phyloP scores from a whole-genome alignment of 257 asterid species.

The Ajuga chamaepitys region DNA sequence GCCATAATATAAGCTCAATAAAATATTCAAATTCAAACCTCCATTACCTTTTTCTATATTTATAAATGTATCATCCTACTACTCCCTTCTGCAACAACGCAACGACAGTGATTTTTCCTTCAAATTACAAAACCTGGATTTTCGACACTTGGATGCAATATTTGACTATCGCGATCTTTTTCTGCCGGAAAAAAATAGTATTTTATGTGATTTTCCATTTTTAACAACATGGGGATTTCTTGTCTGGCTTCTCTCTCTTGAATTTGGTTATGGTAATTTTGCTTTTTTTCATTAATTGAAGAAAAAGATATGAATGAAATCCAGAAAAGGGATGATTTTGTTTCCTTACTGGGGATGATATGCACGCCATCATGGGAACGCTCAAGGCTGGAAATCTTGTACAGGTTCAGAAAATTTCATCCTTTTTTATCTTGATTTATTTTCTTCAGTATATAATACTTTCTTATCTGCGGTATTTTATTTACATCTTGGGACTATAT shows the following conservation, averaged over 20 bases:
- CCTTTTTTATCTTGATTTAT: conserved; percentile 16
- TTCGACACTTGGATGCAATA: neutral
- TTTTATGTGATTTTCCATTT: conserved; percentile 15
- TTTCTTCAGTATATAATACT: neutral
- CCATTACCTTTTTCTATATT: neutral
- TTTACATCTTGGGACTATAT: conserved; percentile 8
- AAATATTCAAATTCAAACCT: neutral
- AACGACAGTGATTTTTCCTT: neutral
- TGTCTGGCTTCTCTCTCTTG: neutral
- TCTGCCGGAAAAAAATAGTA: neutral
- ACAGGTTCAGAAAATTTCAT: neutral
- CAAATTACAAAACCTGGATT: neutral
- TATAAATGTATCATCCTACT: neutral
- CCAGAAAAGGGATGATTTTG: conserved; percentile 23
- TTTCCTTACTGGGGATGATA: conserved; percentile 12
- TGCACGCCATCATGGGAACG: conserved; percentile 4
- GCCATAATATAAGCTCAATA: neutral
- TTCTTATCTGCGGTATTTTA: neutral
- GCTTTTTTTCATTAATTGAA: neutral
- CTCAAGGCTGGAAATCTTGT: conserved; percentile 7
- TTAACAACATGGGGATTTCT: neutral
- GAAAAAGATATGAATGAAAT: conserved; percentile 4
- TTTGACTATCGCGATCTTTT: conserved; percentile 8
- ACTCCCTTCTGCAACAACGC: neutral
- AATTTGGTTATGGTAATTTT: conserved; percentile 6